Evolutionary conservation across 345 rosid genomes (phyloP), one percentile per base, ranked within the genome.

Genomic region (Syzygium grande): DNA sequence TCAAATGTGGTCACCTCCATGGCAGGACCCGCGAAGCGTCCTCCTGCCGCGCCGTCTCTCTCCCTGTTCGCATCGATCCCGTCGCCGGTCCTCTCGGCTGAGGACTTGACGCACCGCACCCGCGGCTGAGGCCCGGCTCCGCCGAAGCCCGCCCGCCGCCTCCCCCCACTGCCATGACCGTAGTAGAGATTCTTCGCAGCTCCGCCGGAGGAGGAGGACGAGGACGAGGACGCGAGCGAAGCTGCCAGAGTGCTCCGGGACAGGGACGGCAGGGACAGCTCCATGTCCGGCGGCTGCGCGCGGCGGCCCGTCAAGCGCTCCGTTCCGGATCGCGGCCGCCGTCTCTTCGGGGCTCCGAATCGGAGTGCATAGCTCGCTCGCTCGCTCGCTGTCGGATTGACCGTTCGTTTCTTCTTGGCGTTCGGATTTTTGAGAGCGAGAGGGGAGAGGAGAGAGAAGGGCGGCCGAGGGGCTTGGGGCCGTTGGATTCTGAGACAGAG

Each of bases 1-100:
- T 97, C 97, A 58, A 94, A 94, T 53, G 99, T 91, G 61, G 97
- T 92, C 22, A 94, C 98, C 88, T 95, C 96, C 99, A 97, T 94
- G 9, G 94, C 92, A 51, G 93, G 90, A 86, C 94, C 94, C 0
- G 90, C 58, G 89, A 92, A 92, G 34, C 92, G 91, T 27, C 92
- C 89, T 4, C 90, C 92, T 10, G 88, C 89, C 1, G 84, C 87
- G 49, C 93, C 73, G 46, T 93, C 94, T 84, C 91, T 90, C 85
- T 93, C 92, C 52, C 88, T 55, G 34, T 55, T 83, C 51, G 68
- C 86, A 41, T 95, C 93, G 4, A 93, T 93, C 73, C 93, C 93
- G 89, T 93, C 92, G 10, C 91, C 86, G 29, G 49, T 61, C 52
- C 87, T 84, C 59, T 86, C 90, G 19, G 86, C 87, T 52, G 90